Evolutionary conservation across 1,284 basidiomycete species (phyloP).

Genomic region (Cryptococcus amylolentus): DNA sequence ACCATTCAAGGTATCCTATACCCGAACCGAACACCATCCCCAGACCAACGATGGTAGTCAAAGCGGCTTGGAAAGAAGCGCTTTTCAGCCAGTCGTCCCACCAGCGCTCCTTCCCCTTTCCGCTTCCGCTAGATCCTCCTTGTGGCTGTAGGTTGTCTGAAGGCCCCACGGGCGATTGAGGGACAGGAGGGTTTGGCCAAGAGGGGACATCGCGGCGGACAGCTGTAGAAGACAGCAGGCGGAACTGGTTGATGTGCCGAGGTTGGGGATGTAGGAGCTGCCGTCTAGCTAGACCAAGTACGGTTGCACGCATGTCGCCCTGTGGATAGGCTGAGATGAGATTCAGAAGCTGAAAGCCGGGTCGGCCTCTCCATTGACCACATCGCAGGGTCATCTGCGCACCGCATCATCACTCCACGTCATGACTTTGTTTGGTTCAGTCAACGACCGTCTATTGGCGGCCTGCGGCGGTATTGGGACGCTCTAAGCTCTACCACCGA

Average conservation of each 20-base stretch:
- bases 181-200: conserved; percentile 20
- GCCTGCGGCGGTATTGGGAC: too few relatives aligned
- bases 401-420: not conserved
- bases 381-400: not conserved
- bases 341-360: not conserved
- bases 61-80: conserved; percentile 45
- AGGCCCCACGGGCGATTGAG: conserved; percentile 14
- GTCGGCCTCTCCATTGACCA: not conserved
- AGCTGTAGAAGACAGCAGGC: not conserved
- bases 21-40: conserved; percentile 52
- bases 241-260: not conserved
- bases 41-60: conserved; percentile 47
- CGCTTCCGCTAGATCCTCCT: not conserved
- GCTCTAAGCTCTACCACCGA: too few relatives aligned
- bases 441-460: too few relatives aligned
- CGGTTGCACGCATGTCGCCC: not conserved
- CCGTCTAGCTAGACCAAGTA: not conserved
- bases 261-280: not conserved
- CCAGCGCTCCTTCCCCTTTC: conserved; percentile 16
- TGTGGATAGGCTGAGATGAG: not conserved
- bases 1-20: conserved; percentile 68
- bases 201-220: conserved; percentile 4
- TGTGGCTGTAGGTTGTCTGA: conserved; percentile 8
- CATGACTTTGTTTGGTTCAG: not conserved
- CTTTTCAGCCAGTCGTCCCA: conserved; percentile 37